Conservation (phyloP, 2,329 filamentous ascomycete genomes). For the Pseudohalonectria lignicola region DNA sequence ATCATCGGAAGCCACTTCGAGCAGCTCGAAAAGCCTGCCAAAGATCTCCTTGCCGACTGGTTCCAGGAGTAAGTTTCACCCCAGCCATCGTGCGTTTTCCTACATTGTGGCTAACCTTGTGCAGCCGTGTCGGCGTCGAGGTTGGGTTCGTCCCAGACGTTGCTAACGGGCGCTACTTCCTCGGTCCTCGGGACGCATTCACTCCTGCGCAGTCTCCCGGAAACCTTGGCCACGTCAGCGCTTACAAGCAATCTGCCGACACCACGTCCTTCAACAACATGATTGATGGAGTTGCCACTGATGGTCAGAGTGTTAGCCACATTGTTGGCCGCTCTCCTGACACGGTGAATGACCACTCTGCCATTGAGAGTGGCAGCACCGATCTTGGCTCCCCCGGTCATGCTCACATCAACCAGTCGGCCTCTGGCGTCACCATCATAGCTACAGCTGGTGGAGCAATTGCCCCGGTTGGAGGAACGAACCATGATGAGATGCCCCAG, state of each 20-base stretch:
- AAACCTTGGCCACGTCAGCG: background rate
- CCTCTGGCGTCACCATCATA: background rate
- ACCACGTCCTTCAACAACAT: background rate
- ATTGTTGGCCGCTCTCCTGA: background rate
- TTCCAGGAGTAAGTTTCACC: background rate
- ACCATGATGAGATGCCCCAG: background rate
- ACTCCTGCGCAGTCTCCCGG: background rate
- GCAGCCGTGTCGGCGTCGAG: background rate
- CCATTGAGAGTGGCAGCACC: background rate
- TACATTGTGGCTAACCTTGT: background rate
- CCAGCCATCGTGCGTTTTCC: background rate
- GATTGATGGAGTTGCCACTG: no score
- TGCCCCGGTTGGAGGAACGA: background rate
- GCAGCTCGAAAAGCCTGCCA: background rate
- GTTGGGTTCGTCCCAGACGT: background rate
- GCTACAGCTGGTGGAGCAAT: background rate
- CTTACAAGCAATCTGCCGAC: background rate
- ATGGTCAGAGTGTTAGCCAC: no score
- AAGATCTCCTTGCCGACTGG: background rate
- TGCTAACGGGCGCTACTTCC: background rate
- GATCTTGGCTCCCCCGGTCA: background rate
- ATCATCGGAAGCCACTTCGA: background rate
- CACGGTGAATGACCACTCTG: background rate
- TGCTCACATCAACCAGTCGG: background rate
- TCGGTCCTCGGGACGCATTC: background rate